Evolutionary conservation across 1,284 basidiomycete species (phyloP).

Genomic region (Neolentinus lepideus): DNA sequence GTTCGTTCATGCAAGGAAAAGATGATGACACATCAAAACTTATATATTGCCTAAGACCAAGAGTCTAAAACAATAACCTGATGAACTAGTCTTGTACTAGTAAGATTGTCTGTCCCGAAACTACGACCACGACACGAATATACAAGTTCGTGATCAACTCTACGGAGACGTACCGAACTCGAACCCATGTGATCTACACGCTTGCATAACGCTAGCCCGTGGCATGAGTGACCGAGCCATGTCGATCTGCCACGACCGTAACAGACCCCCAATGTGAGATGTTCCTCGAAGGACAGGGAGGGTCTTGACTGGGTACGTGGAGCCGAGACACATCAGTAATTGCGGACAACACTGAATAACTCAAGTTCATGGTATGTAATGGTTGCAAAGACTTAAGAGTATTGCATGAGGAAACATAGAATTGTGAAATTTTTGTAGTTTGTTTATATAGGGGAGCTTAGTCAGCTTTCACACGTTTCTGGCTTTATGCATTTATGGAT

Average conservation of each 20-base stretch:
- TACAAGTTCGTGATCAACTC: constrained; percentile 43
- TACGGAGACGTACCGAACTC: constrained; percentile 35
- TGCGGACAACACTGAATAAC: background rate
- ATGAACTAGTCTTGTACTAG: too few species aligned
- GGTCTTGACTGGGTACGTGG: constrained; percentile 56
- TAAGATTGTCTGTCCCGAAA: constrained; percentile 47
- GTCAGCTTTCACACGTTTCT: too few species aligned
- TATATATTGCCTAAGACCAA: too few species aligned
- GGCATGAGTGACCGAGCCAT: constrained; percentile 26
- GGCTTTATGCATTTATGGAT: too few species aligned
- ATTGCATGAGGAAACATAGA: too few species aligned
- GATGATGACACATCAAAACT: too few species aligned
- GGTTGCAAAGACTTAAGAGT: too few species aligned
- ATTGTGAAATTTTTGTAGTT: too few species aligned
- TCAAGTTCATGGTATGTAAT: too few species aligned
- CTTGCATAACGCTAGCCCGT: constrained; percentile 39
- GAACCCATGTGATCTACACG: constrained; percentile 30
- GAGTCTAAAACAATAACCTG: too few species aligned
- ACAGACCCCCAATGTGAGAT: constrained; percentile 35
- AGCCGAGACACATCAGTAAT: background rate
- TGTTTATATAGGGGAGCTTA: too few species aligned
- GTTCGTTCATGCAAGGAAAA: too few species aligned
- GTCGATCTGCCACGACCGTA: constrained; percentile 51
- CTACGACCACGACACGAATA: constrained; percentile 38
- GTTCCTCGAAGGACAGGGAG: constrained; percentile 17